These are phyloP conservation scores for Xylaria digitata DNA, from an alignment of 2,329 filamentous ascomycete species.

Conservation along the genomic window DNA sequence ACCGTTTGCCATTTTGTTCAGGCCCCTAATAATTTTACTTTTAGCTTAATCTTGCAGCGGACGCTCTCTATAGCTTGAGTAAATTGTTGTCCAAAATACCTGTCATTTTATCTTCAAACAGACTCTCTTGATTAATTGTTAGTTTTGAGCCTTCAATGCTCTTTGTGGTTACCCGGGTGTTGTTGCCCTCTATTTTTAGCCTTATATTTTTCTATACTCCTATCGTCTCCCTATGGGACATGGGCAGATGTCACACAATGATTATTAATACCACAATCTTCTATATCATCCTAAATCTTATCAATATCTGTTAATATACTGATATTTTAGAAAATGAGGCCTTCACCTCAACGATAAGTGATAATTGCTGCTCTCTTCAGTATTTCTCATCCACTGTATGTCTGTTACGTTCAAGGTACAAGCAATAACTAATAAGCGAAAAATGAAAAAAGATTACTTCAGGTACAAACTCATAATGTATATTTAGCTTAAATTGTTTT, in stretches of 20 bases:
- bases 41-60: conserved; percentile 4
- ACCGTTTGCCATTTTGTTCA: too few species aligned
- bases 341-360: not conserved
- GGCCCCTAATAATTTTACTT: too few species aligned
- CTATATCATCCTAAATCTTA: not conserved
- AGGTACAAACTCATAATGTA: too few species aligned
- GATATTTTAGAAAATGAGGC: not conserved
- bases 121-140: not conserved
- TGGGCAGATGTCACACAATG: conserved; percentile 1
- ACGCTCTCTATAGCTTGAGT: conserved; percentile 11
- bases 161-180: not conserved
- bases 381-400: conserved; percentile 1
- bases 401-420: not conserved
- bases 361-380: not conserved
- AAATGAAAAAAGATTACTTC: too few species aligned
- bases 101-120: not conserved
- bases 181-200: not conserved
- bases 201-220: conserved; percentile 13
- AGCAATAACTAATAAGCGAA: too few species aligned
- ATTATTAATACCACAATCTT: conserved; percentile 12
- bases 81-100: conserved; percentile 3
- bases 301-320: not conserved
- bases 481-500: too few species aligned
- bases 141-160: not conserved
- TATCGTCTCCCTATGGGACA: conserved; percentile 11